These are phyloP conservation scores for Paragyromitra xinjiangensis DNA, from an alignment of 495 filamentous ascomycete genomes.

Conservation along the genomic window DNA sequence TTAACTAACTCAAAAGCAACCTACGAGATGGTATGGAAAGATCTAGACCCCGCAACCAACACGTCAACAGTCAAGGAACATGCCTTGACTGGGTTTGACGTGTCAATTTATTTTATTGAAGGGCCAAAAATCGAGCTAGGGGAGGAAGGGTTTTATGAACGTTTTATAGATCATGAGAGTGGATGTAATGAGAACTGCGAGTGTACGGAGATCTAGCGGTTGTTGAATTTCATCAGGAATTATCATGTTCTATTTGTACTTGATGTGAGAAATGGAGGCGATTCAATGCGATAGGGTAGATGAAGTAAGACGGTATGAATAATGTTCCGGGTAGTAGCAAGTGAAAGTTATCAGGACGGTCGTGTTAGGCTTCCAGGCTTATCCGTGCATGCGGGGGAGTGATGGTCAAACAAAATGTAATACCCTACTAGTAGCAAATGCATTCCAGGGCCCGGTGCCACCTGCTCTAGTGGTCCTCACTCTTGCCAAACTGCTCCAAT, in stretches of 20 bases:
- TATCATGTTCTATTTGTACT: background rate
- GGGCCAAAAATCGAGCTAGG: background rate
- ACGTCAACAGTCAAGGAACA: background rate
- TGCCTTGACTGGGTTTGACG: constrained; percentile 1
- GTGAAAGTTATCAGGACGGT: background rate
- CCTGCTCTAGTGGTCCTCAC: background rate
- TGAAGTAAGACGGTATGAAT: background rate
- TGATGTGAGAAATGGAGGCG: background rate
- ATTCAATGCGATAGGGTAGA: background rate
- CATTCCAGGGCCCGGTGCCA: background rate
- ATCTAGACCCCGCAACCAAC: background rate
- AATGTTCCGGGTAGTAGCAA: background rate
- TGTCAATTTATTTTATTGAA: constrained; percentile 1
- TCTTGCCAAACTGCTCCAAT: background rate
- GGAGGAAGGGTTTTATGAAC: constrained; percentile 2
- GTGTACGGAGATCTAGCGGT: background rate
- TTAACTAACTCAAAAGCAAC: constrained; percentile 10
- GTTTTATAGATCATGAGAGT: constrained; percentile 9
- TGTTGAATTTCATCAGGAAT: background rate
- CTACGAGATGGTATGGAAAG: background rate
- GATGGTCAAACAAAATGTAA: background rate
- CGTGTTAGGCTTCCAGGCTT: background rate
- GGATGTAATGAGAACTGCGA: constrained; percentile 1
- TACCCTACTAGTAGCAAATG: background rate
- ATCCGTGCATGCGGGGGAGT: background rate